Percentiles rank a stretch among this genome's conserved stretches.
Evolutionary conservation across 2,329 filamentous ascomycete genomes (phyloP).

Genomic region (Monosporascus sp.): DNA sequence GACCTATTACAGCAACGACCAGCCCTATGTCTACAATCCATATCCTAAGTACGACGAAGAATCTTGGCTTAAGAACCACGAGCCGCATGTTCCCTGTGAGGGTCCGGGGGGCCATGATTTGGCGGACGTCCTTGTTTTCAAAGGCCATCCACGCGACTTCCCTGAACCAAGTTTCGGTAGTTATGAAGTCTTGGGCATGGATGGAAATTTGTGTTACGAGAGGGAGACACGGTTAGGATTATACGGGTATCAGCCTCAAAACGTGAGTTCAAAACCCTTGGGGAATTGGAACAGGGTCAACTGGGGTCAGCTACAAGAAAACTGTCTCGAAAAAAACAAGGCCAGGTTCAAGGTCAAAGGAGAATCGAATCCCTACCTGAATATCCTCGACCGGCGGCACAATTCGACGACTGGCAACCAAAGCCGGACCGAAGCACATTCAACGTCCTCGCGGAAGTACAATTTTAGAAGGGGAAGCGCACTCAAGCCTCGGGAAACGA

Average conservation of each 20-base stretch:
- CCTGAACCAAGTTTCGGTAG: slow-evolving; percentile 58
- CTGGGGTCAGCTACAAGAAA: slow-evolving; percentile 66
- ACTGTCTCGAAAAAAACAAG: slow-evolving; percentile 61
- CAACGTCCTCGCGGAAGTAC: slow-evolving; percentile 9
- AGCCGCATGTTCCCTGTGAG: slow-evolving; percentile 57
- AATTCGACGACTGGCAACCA: slow-evolving; percentile 12
- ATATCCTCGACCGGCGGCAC: slow-evolving; percentile 29
- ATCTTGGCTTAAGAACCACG: slow-evolving; percentile 49
- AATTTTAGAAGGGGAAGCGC: slow-evolving; percentile 6
- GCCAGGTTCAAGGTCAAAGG: slow-evolving; percentile 51
- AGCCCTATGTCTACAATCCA: slow-evolving; percentile 58
- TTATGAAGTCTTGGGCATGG: slow-evolving; percentile 53
- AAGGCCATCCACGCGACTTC: slow-evolving; percentile 53
- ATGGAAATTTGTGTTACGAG: slow-evolving; percentile 61
- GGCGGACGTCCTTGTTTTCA: slow-evolving; percentile 60
- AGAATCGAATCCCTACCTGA: slow-evolving; percentile 38
- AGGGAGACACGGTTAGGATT: slow-evolving; percentile 63
- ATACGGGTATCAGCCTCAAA: slow-evolving; percentile 51
- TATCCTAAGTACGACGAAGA: slow-evolving; percentile 65
- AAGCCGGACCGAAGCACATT: slow-evolving; percentile 9
- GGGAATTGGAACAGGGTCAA: slow-evolving; percentile 59
- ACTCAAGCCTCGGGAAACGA: slow-evolving; percentile 1
- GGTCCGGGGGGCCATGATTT: slow-evolving; percentile 56
- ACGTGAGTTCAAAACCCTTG: slow-evolving; percentile 37
- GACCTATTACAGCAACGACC: slow-evolving; percentile 36